Evolutionary conservation across 495 filamentous ascomycete species (phyloP).

Genomic region (Penicillium bialowiezense): DNA sequence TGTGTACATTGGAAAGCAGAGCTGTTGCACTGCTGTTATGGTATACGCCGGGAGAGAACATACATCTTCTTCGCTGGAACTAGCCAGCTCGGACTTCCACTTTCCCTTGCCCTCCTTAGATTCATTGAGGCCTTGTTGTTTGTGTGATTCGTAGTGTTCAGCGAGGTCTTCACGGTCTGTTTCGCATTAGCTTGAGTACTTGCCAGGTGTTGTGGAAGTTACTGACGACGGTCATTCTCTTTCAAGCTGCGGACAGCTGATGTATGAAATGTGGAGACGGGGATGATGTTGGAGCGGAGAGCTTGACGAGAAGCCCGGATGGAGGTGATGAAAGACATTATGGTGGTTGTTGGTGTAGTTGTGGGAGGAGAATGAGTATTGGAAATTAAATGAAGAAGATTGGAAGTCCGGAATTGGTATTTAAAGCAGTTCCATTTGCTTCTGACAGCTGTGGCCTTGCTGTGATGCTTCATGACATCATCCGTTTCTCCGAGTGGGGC

Average conservation of each 20-base stretch:
- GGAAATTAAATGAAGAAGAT: background rate
- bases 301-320: constrained; percentile 24
- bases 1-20: background rate
- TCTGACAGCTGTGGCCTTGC: background rate
- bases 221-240: constrained; percentile 35
- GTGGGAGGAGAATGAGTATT: background rate
- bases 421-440: background rate
- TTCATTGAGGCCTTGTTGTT: constrained; percentile 66
- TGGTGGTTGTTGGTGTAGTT: constrained; percentile 7
- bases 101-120: constrained; percentile 71
- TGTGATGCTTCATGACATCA: background rate
- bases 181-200: constrained; percentile 1
- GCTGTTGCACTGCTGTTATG: too few species aligned
- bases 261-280: constrained; percentile 29
- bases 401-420: background rate
- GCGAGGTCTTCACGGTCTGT: constrained; percentile 41
- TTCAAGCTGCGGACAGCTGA: constrained; percentile 29
- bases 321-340: constrained; percentile 32
- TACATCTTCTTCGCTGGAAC: constrained; percentile 77
- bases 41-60: background rate
- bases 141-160: constrained; percentile 62
- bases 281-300: constrained; percentile 13
- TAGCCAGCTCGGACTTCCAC: constrained; percentile 79
- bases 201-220: background rate
- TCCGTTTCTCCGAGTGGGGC: background rate